Base-by-base conservation (phyloP, 2,329 filamentous ascomycete species). In the Aspergillus alliaceus region DNA sequence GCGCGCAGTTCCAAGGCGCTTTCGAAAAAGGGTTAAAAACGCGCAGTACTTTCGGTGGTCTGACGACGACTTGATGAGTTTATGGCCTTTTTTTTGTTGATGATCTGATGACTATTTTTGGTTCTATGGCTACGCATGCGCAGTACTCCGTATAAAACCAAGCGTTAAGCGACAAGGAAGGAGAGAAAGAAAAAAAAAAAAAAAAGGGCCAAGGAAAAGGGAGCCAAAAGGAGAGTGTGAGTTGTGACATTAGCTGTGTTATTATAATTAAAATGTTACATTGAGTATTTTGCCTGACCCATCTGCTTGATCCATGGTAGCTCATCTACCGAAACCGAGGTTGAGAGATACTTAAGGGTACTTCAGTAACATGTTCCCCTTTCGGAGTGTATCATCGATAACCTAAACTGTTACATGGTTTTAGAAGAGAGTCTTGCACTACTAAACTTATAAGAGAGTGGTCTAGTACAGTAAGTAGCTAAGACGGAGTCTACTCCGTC, bases 1-100 rank as follows among this genome's bases (percentile, higher is more conserved):
- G 72, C 69, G 20, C 69, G 71, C 56, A 75, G 72, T 60, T 73
- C 72, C n/a, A 66, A 62, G 50, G 59, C 39, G 12, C 53, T 62
- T 42, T 51, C 54, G 31, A 56, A 51, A n/a, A 56, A 55, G 29
- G 52, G 34, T 7, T 60, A 20, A 59, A 9, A 7, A 20, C 12
- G 32, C 24, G 12, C 34, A 22, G 2, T 6, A 5, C 18, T 3
- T 20, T 18, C 22, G 18, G 12, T 5, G 3, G 22, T 20, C 15
- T 42, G n/a, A 6, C 42, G 24, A 54, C 29, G 42, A 48, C 25
- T 29, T 32, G 44, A 48, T 20, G 20, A 40, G 37, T 24, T 40
- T 40, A 40, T 22, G 37, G 37, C 6, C 20, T 22, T 40, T 40
- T 11, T 40, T 18, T 20, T 40, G 9, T 14, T 22, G 18, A 22